Percentiles rank a stretch among this genome's conserved stretches.
Evolutionary conservation across 164 flowering plant genomes (phyloP).

Genomic region (Cinnamomum chago): DNA sequence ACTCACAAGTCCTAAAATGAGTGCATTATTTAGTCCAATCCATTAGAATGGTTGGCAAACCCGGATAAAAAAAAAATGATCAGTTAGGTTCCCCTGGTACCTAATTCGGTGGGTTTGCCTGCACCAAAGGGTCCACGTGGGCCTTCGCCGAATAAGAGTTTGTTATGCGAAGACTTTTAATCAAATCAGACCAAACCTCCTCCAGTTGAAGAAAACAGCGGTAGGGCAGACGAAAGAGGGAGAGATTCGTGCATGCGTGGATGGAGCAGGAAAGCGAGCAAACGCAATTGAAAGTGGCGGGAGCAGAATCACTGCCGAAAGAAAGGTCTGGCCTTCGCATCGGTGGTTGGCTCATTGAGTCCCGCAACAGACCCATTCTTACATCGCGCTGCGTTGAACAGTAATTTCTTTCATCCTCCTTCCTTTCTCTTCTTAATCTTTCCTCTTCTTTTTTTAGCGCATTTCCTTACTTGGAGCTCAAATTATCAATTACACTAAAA

Average conservation of each 20-base stretch:
- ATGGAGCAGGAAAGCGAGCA: neutral
- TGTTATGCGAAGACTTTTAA: too few relatives aligned
- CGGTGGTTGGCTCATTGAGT: constrained; percentile 7
- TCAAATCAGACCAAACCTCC: too few relatives aligned
- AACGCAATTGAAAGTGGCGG: neutral
- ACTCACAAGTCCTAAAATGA: too few relatives aligned
- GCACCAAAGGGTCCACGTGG: too few relatives aligned
- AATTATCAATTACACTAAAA: neutral
- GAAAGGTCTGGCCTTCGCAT: constrained; percentile 2
- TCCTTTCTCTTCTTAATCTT: neutral
- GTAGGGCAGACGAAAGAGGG: neutral
- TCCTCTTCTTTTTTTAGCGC: neutral
- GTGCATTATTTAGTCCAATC: too few relatives aligned
- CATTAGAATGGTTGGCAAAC: too few relatives aligned
- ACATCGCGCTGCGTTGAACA: neutral
- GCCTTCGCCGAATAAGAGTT: too few relatives aligned
- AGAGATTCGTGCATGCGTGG: neutral
- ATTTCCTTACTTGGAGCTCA: neutral
- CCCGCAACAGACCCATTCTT: constrained; percentile 2
- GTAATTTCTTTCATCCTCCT: neutral
- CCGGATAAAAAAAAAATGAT: too few relatives aligned
- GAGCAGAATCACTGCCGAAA: neutral
- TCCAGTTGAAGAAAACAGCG: too few relatives aligned
- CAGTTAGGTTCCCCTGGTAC: too few relatives aligned
- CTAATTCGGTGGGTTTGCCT: too few relatives aligned